phyloP scores from a whole-genome alignment of 139 green algal genomes.

The Coccomyxa sp. region DNA sequence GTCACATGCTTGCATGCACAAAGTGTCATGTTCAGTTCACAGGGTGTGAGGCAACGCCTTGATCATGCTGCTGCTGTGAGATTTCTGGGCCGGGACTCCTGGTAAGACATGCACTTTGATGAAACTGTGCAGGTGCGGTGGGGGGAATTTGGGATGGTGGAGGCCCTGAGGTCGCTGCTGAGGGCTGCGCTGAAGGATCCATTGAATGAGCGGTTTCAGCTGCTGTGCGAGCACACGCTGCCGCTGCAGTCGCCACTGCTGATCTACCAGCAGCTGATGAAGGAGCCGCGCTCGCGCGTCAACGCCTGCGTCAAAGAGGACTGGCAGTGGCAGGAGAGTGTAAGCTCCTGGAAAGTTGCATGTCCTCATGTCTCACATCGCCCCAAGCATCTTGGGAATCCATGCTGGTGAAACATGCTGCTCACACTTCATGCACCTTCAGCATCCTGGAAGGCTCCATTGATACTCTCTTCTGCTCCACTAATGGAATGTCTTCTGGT shows the following conservation, averaged over 20 bases:
- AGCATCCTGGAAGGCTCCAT: neutral
- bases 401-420: too few species aligned
- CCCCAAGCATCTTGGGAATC: too few species aligned
- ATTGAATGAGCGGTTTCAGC: slow-evolving; percentile 36
- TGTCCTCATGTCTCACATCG: neutral
- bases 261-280: slow-evolving; percentile 31
- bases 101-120: too few species aligned
- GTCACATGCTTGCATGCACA: neutral
- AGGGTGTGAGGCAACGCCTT: neutral
- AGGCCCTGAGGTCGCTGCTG: slow-evolving; percentile 22
- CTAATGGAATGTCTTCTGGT: neutral
- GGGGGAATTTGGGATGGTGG: slow-evolving; percentile 32
- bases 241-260: slow-evolving; percentile 29
- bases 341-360: neutral
- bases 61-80: neutral
- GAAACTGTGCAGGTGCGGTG: slow-evolving; percentile 7
- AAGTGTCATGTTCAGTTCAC: neutral
- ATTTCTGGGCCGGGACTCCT: too few species aligned
- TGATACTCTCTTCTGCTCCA: neutral
- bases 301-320: slow-evolving; percentile 28
- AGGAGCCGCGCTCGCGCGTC: slow-evolving; percentile 20
- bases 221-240: slow-evolving; percentile 31
- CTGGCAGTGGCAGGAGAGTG: neutral
- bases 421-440: neutral
- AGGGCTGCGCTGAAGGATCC: slow-evolving; percentile 34